phyloP scores from a whole-genome alignment of 1,284 basidiomycete genomes.

The Malassezia equina region DNA sequence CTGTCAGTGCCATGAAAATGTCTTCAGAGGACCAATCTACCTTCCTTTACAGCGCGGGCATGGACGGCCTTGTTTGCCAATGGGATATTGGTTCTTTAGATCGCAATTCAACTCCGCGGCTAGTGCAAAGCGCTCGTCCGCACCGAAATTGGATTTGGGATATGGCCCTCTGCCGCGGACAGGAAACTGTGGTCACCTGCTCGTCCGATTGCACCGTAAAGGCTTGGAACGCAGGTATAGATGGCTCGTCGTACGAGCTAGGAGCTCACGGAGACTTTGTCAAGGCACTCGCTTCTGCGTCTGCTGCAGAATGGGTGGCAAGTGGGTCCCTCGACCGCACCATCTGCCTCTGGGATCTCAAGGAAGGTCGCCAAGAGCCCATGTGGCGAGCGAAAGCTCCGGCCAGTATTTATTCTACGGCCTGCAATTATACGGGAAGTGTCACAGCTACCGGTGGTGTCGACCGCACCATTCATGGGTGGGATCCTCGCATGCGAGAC shows the following conservation, averaged over 20 bases:
- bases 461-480: constrained; percentile 75
- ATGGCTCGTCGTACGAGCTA: constrained; percentile 58
- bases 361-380: constrained; percentile 31
- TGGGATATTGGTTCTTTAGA: constrained; percentile 69
- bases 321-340: constrained; percentile 89
- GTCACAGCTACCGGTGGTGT: constrained; percentile 80
- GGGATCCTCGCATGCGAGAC: constrained; percentile 65
- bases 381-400: constrained; percentile 16
- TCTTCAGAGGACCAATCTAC: background rate
- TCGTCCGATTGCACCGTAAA: constrained; percentile 92
- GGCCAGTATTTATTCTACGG: constrained; percentile 48
- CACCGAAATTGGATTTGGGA: constrained; percentile 91
- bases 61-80: constrained; percentile 79
- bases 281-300: constrained; percentile 55
- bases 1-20: constrained; percentile 33
- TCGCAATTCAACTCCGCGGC: constrained; percentile 8
- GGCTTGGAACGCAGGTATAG: constrained; percentile 70
- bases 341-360: constrained; percentile 72
- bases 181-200: constrained; percentile 86
- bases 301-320: constrained; percentile 51
- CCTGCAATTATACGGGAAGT: constrained; percentile 60
- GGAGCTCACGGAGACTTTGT: constrained; percentile 90
- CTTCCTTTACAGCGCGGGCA: constrained; percentile 71
- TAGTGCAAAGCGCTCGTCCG: constrained; percentile 37
- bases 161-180: constrained; percentile 77